These are phyloP conservation scores for Coniella lustricola DNA, from an alignment of 2,329 filamentous ascomycete species.

Conservation along the genomic window DNA sequence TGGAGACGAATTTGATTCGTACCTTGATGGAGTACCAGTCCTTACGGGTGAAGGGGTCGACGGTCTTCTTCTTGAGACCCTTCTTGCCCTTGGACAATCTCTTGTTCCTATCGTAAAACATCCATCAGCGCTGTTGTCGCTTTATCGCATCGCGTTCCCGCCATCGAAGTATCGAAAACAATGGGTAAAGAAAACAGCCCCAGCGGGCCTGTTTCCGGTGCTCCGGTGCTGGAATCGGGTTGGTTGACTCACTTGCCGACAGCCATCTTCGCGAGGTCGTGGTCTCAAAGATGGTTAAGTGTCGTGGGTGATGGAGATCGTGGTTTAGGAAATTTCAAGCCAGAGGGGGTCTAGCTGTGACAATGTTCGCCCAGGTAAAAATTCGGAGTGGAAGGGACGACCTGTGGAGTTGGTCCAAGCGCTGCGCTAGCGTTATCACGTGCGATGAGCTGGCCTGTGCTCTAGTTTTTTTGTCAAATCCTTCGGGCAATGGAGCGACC, in stretches of 20 bases:
- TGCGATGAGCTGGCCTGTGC: not conserved
- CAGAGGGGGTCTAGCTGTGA: slow-evolving; percentile 7
- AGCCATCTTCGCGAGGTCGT: slow-evolving; percentile 50
- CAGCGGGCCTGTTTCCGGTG: not conserved
- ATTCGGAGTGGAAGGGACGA: slow-evolving; percentile 7
- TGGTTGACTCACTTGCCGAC: slow-evolving; percentile 48
- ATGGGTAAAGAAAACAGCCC: no score
- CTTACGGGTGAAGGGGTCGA: slow-evolving; percentile 96
- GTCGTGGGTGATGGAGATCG: slow-evolving; percentile 24
- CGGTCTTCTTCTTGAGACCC: slow-evolving; percentile 99
- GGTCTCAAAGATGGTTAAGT: slow-evolving; percentile 34
- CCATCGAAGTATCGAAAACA: not conserved
- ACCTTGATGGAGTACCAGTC: slow-evolving; percentile 99
- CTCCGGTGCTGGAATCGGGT: slow-evolving; percentile 16
- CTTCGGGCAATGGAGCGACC: slow-evolving; percentile 8
- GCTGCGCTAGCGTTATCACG: not conserved
- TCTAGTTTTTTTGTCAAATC: not conserved
- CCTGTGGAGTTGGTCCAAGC: slow-evolving; percentile 7
- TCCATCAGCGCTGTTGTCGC: slow-evolving; percentile 17
- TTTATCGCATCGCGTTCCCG: slow-evolving; percentile 1
- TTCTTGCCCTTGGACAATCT: slow-evolving; percentile 99
- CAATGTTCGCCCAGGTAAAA: slow-evolving; percentile 4
- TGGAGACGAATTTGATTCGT: slow-evolving; percentile 22
- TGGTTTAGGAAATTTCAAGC: slow-evolving; percentile 19
- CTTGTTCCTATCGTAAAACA: slow-evolving; percentile 71